A percentile compares a stretch with the other conserved stretches of the same genome.
These are phyloP conservation scores for Phellinidium pouzarii DNA, from an alignment of 1,284 basidiomycete genomes.

Conservation along the genomic window DNA sequence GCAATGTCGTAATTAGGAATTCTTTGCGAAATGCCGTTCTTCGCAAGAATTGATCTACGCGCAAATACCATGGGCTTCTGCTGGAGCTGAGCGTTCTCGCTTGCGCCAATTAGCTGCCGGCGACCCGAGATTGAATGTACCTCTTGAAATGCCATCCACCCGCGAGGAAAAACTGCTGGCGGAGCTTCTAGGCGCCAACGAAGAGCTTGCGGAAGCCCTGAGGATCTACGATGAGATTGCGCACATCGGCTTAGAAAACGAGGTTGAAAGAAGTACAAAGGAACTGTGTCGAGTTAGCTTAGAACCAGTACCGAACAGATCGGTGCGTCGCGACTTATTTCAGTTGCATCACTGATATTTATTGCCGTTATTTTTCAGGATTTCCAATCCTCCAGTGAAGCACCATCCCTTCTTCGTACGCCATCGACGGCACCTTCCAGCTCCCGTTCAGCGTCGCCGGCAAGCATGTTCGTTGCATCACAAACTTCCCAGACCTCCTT, in stretches of 20 bases:
- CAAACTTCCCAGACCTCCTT: background rate
- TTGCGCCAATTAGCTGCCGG: conserved; percentile 22
- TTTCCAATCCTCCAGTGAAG: background rate
- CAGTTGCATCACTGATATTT: background rate
- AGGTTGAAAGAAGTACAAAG: conserved; percentile 35
- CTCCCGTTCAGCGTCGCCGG: conserved; percentile 20
- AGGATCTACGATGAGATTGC: conserved; percentile 59
- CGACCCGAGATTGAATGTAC: conserved; percentile 17
- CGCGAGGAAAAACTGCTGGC: conserved; percentile 38
- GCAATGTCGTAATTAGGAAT: conserved; percentile 45
- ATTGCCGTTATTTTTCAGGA: background rate
- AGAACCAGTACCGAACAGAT: conserved; percentile 50
- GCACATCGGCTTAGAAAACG: conserved; percentile 55
- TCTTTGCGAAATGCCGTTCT: conserved; percentile 58
- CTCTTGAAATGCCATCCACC: conserved; percentile 17
- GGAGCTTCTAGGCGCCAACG: conserved; percentile 59
- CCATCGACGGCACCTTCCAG: conserved; percentile 20
- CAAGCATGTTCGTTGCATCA: conserved; percentile 3
- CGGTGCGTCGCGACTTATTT: conserved; percentile 24
- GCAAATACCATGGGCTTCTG: conserved; percentile 75
- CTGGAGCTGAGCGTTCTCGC: conserved; percentile 61
- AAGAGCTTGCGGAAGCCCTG: conserved; percentile 42
- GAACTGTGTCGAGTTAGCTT: conserved; percentile 55
- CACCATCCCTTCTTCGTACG: conserved; percentile 6
- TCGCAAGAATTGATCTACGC: conserved; percentile 70